These are phyloP conservation scores for Colletotrichum melonis DNA, from an alignment of 2,329 filamentous ascomycete genomes.

Conservation along the genomic window DNA sequence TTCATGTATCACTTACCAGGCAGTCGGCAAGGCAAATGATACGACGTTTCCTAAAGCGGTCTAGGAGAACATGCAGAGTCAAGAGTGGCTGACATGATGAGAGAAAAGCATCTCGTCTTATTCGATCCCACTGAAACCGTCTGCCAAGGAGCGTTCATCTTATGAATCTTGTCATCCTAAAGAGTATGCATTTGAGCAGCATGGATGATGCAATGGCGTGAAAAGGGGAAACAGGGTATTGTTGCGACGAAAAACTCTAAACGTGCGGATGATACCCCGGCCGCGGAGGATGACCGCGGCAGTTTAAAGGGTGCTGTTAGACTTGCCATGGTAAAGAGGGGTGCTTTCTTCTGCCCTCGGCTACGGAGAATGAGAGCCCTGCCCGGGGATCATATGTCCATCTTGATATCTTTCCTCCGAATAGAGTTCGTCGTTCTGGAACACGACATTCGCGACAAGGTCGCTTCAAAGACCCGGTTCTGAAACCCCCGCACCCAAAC, in stretches of 20 bases:
- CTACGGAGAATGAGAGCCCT: neutral
- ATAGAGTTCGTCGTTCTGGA: conserved; percentile 17
- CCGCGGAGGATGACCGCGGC: neutral
- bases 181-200: neutral
- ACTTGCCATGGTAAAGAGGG: neutral
- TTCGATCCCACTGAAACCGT: neutral
- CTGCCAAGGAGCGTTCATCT: conserved; percentile 21
- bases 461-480: conserved; percentile 15
- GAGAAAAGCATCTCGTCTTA: conserved; percentile 1
- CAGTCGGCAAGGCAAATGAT: neutral
- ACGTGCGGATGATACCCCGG: neutral
- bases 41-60: neutral
- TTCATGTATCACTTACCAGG: neutral
- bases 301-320: neutral
- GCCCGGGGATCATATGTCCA: neutral
- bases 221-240: neutral
- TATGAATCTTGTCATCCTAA: neutral
- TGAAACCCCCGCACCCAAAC: conserved; percentile 18
- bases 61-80: neutral
- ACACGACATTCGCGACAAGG: conserved; percentile 14
- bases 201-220: too few species aligned
- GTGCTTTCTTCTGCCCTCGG: too few species aligned
- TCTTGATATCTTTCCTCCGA: neutral
- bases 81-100: neutral
- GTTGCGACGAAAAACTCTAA: conserved; percentile 21